These are phyloP conservation scores for Vanrija sp. DNA, from an alignment of 1,284 basidiomycete species.

Conservation along the genomic window DNA sequence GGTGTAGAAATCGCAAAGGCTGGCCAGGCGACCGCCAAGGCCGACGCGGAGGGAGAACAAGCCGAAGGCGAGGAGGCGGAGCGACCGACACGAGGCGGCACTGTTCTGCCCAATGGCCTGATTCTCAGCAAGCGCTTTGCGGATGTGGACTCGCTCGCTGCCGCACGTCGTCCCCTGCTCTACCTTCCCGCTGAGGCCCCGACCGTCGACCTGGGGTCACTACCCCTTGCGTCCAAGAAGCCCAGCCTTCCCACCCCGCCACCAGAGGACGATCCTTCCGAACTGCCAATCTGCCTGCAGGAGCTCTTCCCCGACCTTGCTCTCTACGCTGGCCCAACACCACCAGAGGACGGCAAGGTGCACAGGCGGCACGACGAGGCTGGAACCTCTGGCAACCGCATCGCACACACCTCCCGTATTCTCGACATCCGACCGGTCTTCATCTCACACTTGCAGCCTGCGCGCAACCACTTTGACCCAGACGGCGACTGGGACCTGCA, in stretches of 20 bases:
- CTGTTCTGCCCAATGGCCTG: conserved; percentile 32
- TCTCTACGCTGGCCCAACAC: conserved; percentile 46
- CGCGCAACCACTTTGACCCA: conserved; percentile 44
- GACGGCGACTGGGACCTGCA: conserved; percentile 50
- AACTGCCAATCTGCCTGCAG: conserved; percentile 30
- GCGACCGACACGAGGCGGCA: conserved; percentile 25
- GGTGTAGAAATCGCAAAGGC: no score
- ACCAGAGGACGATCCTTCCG: not conserved
- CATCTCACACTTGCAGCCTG: conserved; percentile 56
- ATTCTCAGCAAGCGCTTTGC: conserved; percentile 39
- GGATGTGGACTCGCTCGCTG: conserved; percentile 29
- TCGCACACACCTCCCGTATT: conserved; percentile 54
- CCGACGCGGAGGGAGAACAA: conserved; percentile 42
- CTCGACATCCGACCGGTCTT: conserved; percentile 57
- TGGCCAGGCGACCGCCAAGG: conserved; percentile 18
- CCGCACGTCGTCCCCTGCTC: conserved; percentile 31
- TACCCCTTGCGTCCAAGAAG: conserved; percentile 12
- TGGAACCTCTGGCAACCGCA: conserved; percentile 42
- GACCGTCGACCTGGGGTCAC: conserved; percentile 31
- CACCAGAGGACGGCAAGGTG: conserved; percentile 42
- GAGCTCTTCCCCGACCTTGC: conserved; percentile 56
- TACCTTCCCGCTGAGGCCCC: conserved; percentile 30
- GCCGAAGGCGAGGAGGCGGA: conserved; percentile 35
- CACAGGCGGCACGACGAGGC: conserved; percentile 54
- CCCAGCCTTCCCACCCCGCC: not conserved